Evolutionary conservation across 352 stramenopile species (phyloP), one percentile per base, ranked within the genome.

Genomic region (Lagenidium giganteum): DNA sequence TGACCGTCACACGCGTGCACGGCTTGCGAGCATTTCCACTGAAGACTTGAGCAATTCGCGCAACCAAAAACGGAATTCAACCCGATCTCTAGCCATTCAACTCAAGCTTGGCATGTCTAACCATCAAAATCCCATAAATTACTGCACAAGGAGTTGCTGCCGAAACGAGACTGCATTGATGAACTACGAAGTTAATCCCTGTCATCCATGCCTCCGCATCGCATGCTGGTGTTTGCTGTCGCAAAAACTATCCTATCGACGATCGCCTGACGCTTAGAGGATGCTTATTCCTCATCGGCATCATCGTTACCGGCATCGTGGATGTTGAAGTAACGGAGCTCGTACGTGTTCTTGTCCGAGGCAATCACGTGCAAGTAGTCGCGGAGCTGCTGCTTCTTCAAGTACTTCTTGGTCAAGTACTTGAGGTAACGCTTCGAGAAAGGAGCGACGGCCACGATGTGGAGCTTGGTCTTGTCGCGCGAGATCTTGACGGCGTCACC

Each of bases 391-490:
- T 99, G 96, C 88, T 99, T 99, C 91, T 99, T 99, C 61, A 99
- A 79, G 92, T 99, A 99, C 84, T 99, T 98, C 93, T 99, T 99
- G 50, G 96, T 98, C 20, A 99, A 67, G 81, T 99, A 99, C 85
- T 99, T 99, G 51, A 95, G 79, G 74, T 95, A 96, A 60, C 97
- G 91, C 87, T 99, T 99, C 42, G 93, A 98, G 72, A 99, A 98
- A 25, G 89, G 84, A 17, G 96, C 74, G 24, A 97, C 74, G 7
- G 92, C 83, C 8, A 87, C 95, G 37, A 99, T 72, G 59, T 98
- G 96, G 30, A 98, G 73, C 71, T 97, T 97, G 64, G 88, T 98
- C 71, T 97, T 96, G 55, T 99, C 96, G 51, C 91, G 89, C 24
- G 84, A 81, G 67, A 99, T 98, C 48, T 87, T 95, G 48, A 99